Conservation (phyloP, 73 alveolate genomes). For the Symbiodinium pilosum region DNA sequence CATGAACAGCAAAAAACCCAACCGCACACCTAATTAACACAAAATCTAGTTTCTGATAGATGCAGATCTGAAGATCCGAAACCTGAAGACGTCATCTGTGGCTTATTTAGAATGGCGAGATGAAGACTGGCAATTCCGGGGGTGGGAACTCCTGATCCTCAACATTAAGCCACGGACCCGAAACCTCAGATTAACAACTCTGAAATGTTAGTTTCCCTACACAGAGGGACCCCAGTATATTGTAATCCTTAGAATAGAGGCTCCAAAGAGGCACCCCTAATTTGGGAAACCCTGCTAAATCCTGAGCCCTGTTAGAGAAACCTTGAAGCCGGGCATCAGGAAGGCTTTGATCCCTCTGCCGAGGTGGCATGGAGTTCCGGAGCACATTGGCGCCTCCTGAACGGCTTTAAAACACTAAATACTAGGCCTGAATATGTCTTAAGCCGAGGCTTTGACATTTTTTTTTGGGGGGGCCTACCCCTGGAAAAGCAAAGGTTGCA, state of each 20-base stretch:
- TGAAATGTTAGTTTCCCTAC: not conserved
- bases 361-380: no score
- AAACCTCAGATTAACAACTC: not conserved
- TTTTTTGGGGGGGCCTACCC: no score
- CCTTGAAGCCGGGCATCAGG: not conserved
- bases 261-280: not conserved
- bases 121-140: not conserved
- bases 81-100: not conserved
- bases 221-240: not conserved
- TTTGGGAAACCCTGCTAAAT: not conserved
- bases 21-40: not conserved
- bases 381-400: no score
- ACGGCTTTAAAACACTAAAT: no score
- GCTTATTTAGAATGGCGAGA: not conserved
- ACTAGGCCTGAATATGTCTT: no score
- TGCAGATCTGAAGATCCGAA: not conserved
- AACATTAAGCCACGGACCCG: not conserved
- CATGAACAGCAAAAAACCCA: not conserved
- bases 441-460: no score
- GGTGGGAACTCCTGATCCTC: not conserved
- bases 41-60: not conserved
- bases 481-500: no score
- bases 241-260: not conserved
- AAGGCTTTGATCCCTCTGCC: no score
- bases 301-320: not conserved